Conservation (phyloP, 2,329 filamentous ascomycete species). For the Podosphaera leucotricha region DNA sequence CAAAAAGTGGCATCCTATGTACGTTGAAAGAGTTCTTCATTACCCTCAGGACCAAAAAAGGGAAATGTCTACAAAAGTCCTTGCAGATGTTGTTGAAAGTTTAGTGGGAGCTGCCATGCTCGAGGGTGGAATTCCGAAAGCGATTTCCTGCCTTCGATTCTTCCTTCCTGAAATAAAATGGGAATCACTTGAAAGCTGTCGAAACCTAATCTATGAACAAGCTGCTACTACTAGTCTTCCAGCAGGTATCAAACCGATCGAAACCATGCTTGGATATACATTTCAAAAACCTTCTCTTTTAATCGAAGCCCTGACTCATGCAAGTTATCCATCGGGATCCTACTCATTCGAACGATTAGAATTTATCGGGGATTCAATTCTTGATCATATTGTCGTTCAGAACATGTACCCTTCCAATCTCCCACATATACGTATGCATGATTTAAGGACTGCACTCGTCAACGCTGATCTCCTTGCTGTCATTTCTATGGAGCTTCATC, state of each 20-base stretch:
- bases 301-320: slow-evolving; percentile 60
- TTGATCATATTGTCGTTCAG: slow-evolving; percentile 53
- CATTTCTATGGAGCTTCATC: slow-evolving; percentile 35
- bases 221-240: slow-evolving; percentile 19
- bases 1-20: slow-evolving; percentile 46
- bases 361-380: slow-evolving; percentile 65
- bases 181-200: slow-evolving; percentile 21
- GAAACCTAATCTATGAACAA: slow-evolving; percentile 21
- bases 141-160: slow-evolving; percentile 35
- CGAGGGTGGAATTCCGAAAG: slow-evolving; percentile 41
- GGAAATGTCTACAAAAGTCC: slow-evolving; percentile 45
- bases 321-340: slow-evolving; percentile 28
- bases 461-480: slow-evolving; percentile 67
- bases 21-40: slow-evolving; percentile 23
- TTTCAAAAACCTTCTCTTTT: slow-evolving; percentile 49
- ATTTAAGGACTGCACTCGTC: slow-evolving; percentile 49
- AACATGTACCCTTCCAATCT: slow-evolving; percentile 26
- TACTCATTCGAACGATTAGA: slow-evolving; percentile 49
- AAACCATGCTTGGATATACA: slow-evolving; percentile 43
- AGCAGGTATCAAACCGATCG: slow-evolving; percentile 25
- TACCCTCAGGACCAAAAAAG: slow-evolving; percentile 5
- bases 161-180: slow-evolving; percentile 40
- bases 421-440: slow-evolving; percentile 43
- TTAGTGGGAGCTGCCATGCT: slow-evolving; percentile 55
- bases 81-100: slow-evolving; percentile 75